Evolutionary conservation across 2,329 filamentous ascomycete genomes (phyloP).

Genomic region (Beauveria brongniartii): DNA sequence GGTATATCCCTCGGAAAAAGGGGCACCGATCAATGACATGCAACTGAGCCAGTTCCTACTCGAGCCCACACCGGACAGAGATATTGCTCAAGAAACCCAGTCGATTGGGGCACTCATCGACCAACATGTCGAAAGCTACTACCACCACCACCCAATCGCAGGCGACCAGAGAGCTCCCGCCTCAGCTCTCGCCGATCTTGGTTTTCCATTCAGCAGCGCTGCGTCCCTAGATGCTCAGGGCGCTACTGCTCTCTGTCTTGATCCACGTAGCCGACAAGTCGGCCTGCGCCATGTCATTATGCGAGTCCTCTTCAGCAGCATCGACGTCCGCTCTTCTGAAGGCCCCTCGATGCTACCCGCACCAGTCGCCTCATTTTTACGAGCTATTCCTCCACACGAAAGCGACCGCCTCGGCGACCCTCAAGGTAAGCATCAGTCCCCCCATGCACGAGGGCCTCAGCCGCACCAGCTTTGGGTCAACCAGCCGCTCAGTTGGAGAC

Average conservation of each 20-base stretch:
- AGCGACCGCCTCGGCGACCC: conserved; percentile 15
- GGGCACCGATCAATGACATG: conserved; percentile 16
- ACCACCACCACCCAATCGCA: conserved; percentile 23
- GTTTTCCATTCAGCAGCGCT: neutral
- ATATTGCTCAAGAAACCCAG: conserved; percentile 25
- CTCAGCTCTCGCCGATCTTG: conserved; percentile 2
- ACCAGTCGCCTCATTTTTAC: conserved; percentile 23
- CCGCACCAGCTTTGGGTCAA: too few species aligned
- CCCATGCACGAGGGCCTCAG: neutral
- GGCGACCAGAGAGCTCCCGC: conserved; percentile 15
- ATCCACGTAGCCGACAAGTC: conserved; percentile 22
- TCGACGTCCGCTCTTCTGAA: conserved; percentile 20
- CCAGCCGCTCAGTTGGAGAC: too few species aligned
- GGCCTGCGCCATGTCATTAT: conserved; percentile 32
- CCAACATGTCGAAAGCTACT: conserved; percentile 33
- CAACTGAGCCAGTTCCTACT: conserved; percentile 29
- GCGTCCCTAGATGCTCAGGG: conserved; percentile 20
- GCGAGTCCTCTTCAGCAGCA: conserved; percentile 26
- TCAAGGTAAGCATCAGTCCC: conserved; percentile 22
- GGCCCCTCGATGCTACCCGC: conserved; percentile 29
- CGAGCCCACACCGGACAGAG: conserved; percentile 27
- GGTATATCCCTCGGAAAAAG: conserved; percentile 1
- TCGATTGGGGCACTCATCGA: conserved; percentile 28
- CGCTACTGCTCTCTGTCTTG: conserved; percentile 24
- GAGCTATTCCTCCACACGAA: conserved; percentile 22